Conservation (phyloP, 2,329 filamentous ascomycete genomes). For the Plenodomus lindquistii region DNA sequence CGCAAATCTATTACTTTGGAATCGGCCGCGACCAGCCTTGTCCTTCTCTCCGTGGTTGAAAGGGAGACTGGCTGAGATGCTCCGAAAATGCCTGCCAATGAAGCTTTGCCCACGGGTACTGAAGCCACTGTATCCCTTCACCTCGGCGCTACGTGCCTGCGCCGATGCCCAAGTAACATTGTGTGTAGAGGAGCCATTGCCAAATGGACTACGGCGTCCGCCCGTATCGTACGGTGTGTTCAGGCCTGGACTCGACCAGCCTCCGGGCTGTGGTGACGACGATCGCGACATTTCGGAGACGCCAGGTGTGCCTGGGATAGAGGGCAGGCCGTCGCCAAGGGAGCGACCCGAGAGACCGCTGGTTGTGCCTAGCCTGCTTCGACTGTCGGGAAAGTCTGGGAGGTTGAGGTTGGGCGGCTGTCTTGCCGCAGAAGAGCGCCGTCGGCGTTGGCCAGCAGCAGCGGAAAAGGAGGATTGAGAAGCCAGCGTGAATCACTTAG, state of each 20-base stretch:
- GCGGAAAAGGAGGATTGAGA: constrained; percentile 43
- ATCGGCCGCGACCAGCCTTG: constrained; percentile 65
- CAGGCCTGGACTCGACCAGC: constrained; percentile 84
- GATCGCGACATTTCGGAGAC: constrained; percentile 74
- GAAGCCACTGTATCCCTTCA: constrained; percentile 77
- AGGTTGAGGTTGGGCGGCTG: constrained; percentile 40
- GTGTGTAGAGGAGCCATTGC: constrained; percentile 53
- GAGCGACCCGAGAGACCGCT: constrained; percentile 38
- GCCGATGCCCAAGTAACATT: constrained; percentile 80
- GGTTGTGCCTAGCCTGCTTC: constrained; percentile 36
- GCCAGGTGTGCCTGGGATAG: constrained; percentile 45
- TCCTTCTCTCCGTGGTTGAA: constrained; percentile 75
- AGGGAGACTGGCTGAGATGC: constrained; percentile 78
- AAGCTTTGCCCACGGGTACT: constrained; percentile 82
- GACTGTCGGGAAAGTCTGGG: constrained; percentile 27
- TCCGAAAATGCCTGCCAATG: constrained; percentile 82
- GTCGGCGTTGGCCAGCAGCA: constrained; percentile 45
- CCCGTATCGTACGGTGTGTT: constrained; percentile 66
- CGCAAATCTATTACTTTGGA: constrained; percentile 40
- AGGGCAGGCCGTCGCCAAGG: constrained; percentile 39
- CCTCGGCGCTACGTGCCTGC: constrained; percentile 73
- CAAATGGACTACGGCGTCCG: constrained; percentile 68
- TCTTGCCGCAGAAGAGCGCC: constrained; percentile 46
- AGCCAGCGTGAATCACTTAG: constrained; percentile 43
- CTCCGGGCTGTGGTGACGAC: constrained; percentile 82